Percentiles rank a stretch among this genome's conserved stretches.
phyloP scores from a whole-genome alignment of 2,329 filamentous ascomycete species.

The Daldinia sp. region DNA sequence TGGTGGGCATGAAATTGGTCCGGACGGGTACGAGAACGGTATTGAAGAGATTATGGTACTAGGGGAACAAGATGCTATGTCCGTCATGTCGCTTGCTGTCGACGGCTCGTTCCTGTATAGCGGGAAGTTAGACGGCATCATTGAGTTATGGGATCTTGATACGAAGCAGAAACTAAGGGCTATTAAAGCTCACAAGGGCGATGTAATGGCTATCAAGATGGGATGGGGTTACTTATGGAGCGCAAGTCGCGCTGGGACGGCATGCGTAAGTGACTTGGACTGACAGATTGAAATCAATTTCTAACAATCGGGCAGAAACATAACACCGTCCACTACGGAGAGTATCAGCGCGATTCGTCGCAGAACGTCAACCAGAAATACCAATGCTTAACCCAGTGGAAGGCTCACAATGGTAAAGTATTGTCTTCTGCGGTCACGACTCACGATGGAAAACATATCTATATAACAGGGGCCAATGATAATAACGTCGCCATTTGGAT shows the following conservation, averaged over 20 bases:
- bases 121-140: slow-evolving; percentile 85
- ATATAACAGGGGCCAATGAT: slow-evolving; percentile 94
- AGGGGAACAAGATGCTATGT: slow-evolving; percentile 71
- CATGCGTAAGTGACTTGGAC: slow-evolving; percentile 71
- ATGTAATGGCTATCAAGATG: slow-evolving; percentile 88
- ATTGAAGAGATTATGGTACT: slow-evolving; percentile 77
- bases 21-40: slow-evolving; percentile 67
- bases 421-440: slow-evolving; percentile 83
- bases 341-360: slow-evolving; percentile 62
- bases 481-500: slow-evolving; percentile 91
- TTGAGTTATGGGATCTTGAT: slow-evolving; percentile 97
- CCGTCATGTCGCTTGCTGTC: slow-evolving; percentile 81
- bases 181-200: slow-evolving; percentile 82
- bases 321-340: slow-evolving; percentile 73
- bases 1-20: slow-evolving; percentile 57
- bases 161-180: slow-evolving; percentile 90
- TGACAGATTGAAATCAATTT: slow-evolving; percentile 25
- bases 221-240: slow-evolving; percentile 88
- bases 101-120: slow-evolving; percentile 95
- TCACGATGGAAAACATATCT: slow-evolving; percentile 80
- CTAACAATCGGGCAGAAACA: slow-evolving; percentile 64
- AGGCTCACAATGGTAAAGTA: slow-evolving; percentile 88
- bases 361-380: slow-evolving; percentile 81
- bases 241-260: slow-evolving; percentile 87
- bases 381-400: slow-evolving; percentile 80